These are phyloP conservation scores for Dryas octopetala DNA, from an alignment of 306 rosid species.

Conservation along the genomic window DNA sequence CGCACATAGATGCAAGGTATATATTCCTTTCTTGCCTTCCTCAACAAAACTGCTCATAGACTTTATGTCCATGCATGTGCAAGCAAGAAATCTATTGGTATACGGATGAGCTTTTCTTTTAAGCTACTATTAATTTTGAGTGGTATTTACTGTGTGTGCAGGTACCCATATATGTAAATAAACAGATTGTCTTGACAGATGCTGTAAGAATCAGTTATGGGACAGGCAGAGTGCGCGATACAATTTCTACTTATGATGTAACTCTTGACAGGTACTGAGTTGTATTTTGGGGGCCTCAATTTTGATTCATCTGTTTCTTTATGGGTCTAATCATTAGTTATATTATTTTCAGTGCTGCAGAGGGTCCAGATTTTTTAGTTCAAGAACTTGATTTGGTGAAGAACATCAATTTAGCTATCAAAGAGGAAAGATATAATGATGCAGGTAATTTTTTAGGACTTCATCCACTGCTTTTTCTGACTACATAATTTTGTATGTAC, in stretches of 20 bases:
- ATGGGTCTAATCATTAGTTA: slow-evolving; percentile 12
- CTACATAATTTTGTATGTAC: background rate
- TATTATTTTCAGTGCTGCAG: slow-evolving; percentile 60
- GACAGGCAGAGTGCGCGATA: slow-evolving; percentile 56
- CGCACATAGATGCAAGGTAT: slow-evolving; percentile 86
- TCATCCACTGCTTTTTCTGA: slow-evolving; percentile 1
- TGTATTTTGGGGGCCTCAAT: slow-evolving; percentile 11
- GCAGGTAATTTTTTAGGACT: slow-evolving; percentile 55
- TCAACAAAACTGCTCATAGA: slow-evolving; percentile 11
- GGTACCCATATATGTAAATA: slow-evolving; percentile 95
- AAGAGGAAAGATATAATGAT: slow-evolving; percentile 78
- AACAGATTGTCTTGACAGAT: slow-evolving; percentile 72
- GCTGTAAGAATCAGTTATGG: slow-evolving; percentile 77
- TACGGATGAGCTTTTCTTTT: slow-evolving; percentile 5
- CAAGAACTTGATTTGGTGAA: slow-evolving; percentile 78
- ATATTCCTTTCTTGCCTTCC: slow-evolving; percentile 10
- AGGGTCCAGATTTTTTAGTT: slow-evolving; percentile 71
- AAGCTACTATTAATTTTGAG: slow-evolving; percentile 24
- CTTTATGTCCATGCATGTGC: background rate
- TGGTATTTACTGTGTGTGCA: slow-evolving; percentile 47
- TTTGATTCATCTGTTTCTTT: slow-evolving; percentile 15
- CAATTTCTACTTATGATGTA: slow-evolving; percentile 69
- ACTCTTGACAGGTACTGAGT: slow-evolving; percentile 80
- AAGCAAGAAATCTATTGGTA: slow-evolving; percentile 7
- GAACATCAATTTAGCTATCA: slow-evolving; percentile 66